Conservation (phyloP, 2,329 filamentous ascomycete genomes). For the Xylaria polymorpha region DNA sequence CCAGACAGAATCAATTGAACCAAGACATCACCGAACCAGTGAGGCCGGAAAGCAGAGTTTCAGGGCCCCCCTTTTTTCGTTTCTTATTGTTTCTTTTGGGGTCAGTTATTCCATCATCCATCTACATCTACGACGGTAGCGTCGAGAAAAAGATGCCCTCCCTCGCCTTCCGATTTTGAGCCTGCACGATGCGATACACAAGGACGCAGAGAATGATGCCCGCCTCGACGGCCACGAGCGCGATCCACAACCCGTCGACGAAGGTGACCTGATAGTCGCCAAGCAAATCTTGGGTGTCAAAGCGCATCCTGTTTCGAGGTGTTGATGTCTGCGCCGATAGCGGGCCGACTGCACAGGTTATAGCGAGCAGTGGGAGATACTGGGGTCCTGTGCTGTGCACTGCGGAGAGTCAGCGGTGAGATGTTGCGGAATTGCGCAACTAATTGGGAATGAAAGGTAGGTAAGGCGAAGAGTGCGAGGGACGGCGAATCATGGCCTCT, state of each 20-base stretch:
- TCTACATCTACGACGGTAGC: background rate
- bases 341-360: background rate
- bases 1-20: background rate
- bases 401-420: background rate
- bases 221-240: slow-evolving; percentile 59
- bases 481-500: background rate
- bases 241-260: slow-evolving; percentile 61
- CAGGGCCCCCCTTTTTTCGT: background rate
- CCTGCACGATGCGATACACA: slow-evolving; percentile 23
- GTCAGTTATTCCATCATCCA: background rate
- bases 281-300: slow-evolving; percentile 40
- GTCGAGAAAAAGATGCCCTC: slow-evolving; percentile 1
- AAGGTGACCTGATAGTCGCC: slow-evolving; percentile 53
- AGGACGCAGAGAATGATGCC: slow-evolving; percentile 57
- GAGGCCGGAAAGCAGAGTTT: background rate
- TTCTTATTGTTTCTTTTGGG: background rate
- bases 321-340: background rate
- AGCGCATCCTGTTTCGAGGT: slow-evolving; percentile 25
- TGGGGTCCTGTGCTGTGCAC: background rate
- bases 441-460: background rate
- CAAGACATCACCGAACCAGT: background rate
- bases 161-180: background rate
- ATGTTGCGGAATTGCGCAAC: background rate
- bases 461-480: background rate
- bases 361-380: background rate